phyloP scores from a whole-genome alignment of 345 rosid genomes.

The Citrus hindsii region DNA sequence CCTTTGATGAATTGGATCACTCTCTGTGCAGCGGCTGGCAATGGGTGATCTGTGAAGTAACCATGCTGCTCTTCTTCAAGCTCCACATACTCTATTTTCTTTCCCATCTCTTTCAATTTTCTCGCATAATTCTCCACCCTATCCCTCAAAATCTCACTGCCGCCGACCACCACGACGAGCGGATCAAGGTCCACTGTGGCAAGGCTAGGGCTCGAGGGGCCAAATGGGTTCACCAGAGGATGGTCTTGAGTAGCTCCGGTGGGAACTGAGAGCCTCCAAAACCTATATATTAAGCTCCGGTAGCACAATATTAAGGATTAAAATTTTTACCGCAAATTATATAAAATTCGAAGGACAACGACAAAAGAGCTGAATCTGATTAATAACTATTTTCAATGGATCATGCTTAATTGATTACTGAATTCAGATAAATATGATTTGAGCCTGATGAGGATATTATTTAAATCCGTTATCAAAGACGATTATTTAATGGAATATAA shows the following conservation, averaged over 20 bases:
- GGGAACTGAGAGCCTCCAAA: slow-evolving; percentile 7
- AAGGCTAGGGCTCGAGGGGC: slow-evolving; percentile 8
- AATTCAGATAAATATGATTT: too few species aligned
- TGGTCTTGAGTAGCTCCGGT: slow-evolving; percentile 1
- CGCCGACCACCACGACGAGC: neutral
- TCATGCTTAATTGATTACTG: too few species aligned
- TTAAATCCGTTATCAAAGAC: too few species aligned
- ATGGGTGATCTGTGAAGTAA: slow-evolving; percentile 11
- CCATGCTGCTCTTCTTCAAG: slow-evolving; percentile 7
- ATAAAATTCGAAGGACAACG: too few species aligned
- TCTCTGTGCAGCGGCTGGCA: neutral
- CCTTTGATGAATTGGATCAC: slow-evolving; percentile 1
- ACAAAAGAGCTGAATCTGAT: too few species aligned
- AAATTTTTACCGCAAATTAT: too few species aligned
- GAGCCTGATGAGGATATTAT: too few species aligned
- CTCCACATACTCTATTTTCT: slow-evolving; percentile 1
- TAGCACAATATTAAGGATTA: too few species aligned
- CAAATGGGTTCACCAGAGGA: slow-evolving; percentile 12
- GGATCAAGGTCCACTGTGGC: neutral
- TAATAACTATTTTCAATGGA: too few species aligned
- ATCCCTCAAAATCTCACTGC: slow-evolving; percentile 9
- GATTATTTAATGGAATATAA: too few species aligned
- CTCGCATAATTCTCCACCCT: neutral
- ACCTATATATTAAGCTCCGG: neutral
- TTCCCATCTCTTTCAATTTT: slow-evolving; percentile 11